These are phyloP conservation scores for Dipodascus geniculatus DNA, from an alignment of 805 yeast species.

Conservation along the genomic window DNA sequence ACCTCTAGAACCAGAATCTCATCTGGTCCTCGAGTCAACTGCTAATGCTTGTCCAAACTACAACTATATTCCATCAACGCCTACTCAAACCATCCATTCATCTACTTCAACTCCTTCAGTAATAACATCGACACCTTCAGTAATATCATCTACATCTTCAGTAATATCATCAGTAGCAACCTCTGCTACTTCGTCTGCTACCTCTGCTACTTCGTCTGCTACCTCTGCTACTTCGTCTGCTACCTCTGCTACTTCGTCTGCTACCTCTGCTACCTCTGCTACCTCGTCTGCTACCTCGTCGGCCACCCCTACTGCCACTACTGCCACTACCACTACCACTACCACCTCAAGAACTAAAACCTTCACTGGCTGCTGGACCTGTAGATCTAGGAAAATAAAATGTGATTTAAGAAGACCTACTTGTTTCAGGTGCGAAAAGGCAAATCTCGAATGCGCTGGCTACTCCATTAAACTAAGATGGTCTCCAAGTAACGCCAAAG, in stretches of 20 bases:
- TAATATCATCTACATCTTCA: slow-evolving; percentile 10
- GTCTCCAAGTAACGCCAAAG: slow-evolving; percentile 27
- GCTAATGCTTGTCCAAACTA: not conserved
- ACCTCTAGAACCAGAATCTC: not conserved
- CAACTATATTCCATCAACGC: not conserved
- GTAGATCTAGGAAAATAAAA: slow-evolving; percentile 67
- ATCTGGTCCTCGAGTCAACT: not conserved
- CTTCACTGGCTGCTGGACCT: slow-evolving; percentile 82
- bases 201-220: slow-evolving; percentile 7
- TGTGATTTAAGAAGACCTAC: slow-evolving; percentile 65
- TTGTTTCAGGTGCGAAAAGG: slow-evolving; percentile 59
- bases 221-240: slow-evolving; percentile 13
- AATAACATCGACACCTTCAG: not conserved
- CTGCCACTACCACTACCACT: slow-evolving; percentile 15
- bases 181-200: slow-evolving; percentile 9
- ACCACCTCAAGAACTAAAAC: slow-evolving; percentile 43
- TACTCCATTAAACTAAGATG: slow-evolving; percentile 73
- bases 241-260: slow-evolving; percentile 15
- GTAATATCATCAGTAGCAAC: no score
- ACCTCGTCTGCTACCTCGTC: slow-evolving; percentile 17
- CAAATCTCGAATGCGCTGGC: slow-evolving; percentile 66
- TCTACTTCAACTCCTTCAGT: not conserved
- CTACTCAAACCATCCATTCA: no score
- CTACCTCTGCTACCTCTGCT: not conserved
- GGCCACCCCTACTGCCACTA: slow-evolving; percentile 15